Conservation (phyloP, 306 rosid genomes). For the Quercus dentata region DNA sequence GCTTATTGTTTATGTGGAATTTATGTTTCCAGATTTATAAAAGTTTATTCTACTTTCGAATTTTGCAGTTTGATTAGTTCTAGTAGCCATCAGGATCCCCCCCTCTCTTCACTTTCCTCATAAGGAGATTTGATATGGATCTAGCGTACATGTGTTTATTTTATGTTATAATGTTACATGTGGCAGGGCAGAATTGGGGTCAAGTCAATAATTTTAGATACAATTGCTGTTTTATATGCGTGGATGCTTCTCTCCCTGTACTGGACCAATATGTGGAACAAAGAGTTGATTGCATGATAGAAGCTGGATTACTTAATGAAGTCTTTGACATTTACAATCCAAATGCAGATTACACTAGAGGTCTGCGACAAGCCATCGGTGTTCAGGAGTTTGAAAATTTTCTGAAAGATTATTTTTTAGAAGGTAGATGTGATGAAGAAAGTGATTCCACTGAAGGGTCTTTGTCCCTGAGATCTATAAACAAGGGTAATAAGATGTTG, state of each 20-base stretch:
- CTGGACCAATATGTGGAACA: constrained; percentile 77
- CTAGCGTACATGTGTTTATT: not conserved
- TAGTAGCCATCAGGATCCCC: not conserved
- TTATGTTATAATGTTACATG: constrained; percentile 35
- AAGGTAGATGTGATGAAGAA: constrained; percentile 21
- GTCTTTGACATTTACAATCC: constrained; percentile 61
- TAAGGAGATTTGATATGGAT: not conserved
- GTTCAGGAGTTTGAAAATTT: constrained; percentile 79
- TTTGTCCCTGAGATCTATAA: constrained; percentile 7
- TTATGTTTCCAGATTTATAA: not conserved
- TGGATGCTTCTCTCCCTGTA: constrained; percentile 75
- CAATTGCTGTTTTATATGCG: constrained; percentile 71
- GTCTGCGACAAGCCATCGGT: constrained; percentile 83
- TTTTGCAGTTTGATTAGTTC: not conserved
- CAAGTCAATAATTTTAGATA: constrained; percentile 74
- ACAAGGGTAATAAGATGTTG: constrained; percentile 35
- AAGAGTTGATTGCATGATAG: constrained; percentile 84
- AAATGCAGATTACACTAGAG: constrained; percentile 73
- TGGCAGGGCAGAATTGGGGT: constrained; percentile 99
- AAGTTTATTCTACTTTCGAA: not conserved
- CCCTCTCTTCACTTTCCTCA: not conserved
- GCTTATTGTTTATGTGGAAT: not conserved
- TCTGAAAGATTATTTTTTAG: constrained; percentile 27
- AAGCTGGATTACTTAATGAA: constrained; percentile 76
- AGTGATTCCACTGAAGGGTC: constrained; percentile 25